Evolutionary conservation across 1,284 basidiomycete species (phyloP).

Genomic region (Erythrobasidium hasegawianum): DNA sequence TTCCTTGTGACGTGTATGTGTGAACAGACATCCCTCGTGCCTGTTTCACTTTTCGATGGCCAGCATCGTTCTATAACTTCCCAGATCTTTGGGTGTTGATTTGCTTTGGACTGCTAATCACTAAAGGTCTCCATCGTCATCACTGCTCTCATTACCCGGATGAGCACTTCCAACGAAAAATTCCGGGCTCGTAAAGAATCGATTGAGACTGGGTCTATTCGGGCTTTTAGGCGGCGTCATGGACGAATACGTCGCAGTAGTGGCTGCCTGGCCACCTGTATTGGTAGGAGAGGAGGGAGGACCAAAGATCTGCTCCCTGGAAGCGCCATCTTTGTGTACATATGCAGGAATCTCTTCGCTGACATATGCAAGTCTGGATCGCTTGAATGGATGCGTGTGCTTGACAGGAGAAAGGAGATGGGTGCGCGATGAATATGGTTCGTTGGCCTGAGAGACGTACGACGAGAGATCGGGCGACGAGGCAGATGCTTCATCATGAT

Average conservation of each 20-base stretch:
- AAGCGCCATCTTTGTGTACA: too few relatives aligned
- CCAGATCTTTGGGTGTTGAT: too few relatives aligned
- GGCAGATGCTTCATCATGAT: neutral
- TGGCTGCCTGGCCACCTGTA: neutral
- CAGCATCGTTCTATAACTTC: too few relatives aligned
- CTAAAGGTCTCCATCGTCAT: conserved; percentile 5
- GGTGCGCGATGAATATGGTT: conserved; percentile 12
- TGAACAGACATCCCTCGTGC: too few relatives aligned
- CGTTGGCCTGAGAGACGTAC: neutral
- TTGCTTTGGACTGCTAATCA: too few relatives aligned
- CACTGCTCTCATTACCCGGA: neutral
- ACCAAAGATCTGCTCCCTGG: neutral
- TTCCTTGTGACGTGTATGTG: too few relatives aligned
- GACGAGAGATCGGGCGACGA: neutral
- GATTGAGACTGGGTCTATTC: conserved; percentile 18
- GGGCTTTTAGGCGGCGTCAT: conserved; percentile 21
- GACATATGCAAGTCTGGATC: conserved; percentile 18
- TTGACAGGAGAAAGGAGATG: conserved; percentile 26
- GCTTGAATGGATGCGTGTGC: conserved; percentile 22
- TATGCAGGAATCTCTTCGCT: neutral
- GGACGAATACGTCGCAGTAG: neutral
- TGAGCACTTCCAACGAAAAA: conserved; percentile 9
- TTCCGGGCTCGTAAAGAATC: conserved; percentile 26
- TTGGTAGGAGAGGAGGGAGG: neutral
- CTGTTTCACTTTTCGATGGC: too few relatives aligned